Evolutionary conservation across 169 alveolate genomes (phyloP).

Genomic region (Amoebophrya sp.): DNA sequence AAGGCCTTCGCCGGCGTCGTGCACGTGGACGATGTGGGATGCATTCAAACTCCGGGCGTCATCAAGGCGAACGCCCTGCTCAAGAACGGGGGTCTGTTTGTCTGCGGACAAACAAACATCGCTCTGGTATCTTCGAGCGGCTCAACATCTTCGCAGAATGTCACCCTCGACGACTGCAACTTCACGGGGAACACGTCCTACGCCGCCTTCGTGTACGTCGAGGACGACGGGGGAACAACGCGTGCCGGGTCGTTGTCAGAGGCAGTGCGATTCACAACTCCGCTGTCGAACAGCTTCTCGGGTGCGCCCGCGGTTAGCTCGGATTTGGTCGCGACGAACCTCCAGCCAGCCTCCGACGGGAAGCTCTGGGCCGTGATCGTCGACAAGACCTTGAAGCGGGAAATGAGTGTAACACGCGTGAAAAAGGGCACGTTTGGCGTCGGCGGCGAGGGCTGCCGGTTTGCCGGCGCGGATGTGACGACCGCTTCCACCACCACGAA

Average conservation of each 20-base stretch:
- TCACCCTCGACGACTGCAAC: not conserved
- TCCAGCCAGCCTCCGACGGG: not conserved
- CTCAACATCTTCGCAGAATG: no score
- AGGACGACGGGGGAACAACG: not conserved
- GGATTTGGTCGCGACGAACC: no score
- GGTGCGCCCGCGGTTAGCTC: no score
- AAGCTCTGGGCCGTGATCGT: not conserved
- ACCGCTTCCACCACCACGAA: not conserved
- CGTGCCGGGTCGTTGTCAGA: not conserved
- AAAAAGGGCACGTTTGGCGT: constrained; percentile 6
- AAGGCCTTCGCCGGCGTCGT: no score
- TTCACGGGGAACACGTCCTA: not conserved
- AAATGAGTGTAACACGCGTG: not conserved
- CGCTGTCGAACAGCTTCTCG: not conserved
- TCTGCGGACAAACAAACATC: no score
- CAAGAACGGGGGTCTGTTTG: no score
- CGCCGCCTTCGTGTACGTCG: constrained; percentile 6
- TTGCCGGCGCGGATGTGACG: not conserved
- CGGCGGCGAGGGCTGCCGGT: constrained; percentile 9
- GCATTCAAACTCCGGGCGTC: no score
- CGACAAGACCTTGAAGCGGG: not conserved
- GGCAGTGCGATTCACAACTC: not conserved
- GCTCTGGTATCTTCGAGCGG: no score
- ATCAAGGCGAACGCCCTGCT: no score
- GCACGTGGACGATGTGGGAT: no score